phyloP scores from a whole-genome alignment of 176 grass and related monocot species.

The Avena sativa region DNA sequence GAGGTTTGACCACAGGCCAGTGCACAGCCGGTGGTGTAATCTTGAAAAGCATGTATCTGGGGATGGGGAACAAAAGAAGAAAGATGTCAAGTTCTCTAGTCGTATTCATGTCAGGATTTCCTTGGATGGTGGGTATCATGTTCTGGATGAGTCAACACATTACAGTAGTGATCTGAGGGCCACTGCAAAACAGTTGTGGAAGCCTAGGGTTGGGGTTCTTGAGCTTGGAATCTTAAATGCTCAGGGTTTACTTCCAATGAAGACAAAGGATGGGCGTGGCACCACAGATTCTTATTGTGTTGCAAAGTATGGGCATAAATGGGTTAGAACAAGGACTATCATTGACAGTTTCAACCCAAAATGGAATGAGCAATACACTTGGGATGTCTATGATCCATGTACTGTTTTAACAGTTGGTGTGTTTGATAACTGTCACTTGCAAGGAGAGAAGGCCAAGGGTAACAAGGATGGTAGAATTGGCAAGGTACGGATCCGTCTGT shows the following conservation, averaged over 20 bases:
- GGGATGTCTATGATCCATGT: conserved; percentile 81
- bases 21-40: conserved; percentile 62
- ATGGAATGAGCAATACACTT: conserved; percentile 82
- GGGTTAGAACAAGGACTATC: conserved; percentile 67
- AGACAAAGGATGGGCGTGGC: conserved; percentile 65
- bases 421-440: conserved; percentile 73
- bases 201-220: conserved; percentile 63
- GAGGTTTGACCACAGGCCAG: conserved; percentile 54
- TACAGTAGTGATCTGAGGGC: conserved; percentile 69
- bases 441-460: conserved; percentile 50
- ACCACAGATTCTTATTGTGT: conserved; percentile 74
- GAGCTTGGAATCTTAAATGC: conserved; percentile 69
- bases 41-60: conserved; percentile 52
- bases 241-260: conserved; percentile 65
- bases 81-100: conserved; percentile 68
- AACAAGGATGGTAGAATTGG: conserved; percentile 61
- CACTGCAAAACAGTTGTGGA: conserved; percentile 69
- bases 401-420: conserved; percentile 65
- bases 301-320: conserved; percentile 77
- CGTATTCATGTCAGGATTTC: conserved; percentile 70
- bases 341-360: conserved; percentile 61
- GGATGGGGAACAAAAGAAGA: conserved; percentile 57
- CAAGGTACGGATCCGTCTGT: conserved; percentile 70
- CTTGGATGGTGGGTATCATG: conserved; percentile 66
- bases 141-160: conserved; percentile 69